Evolutionary conservation across 2,329 filamentous ascomycete genomes (phyloP).

Genomic region (Ceratocystis eucalypticola): DNA sequence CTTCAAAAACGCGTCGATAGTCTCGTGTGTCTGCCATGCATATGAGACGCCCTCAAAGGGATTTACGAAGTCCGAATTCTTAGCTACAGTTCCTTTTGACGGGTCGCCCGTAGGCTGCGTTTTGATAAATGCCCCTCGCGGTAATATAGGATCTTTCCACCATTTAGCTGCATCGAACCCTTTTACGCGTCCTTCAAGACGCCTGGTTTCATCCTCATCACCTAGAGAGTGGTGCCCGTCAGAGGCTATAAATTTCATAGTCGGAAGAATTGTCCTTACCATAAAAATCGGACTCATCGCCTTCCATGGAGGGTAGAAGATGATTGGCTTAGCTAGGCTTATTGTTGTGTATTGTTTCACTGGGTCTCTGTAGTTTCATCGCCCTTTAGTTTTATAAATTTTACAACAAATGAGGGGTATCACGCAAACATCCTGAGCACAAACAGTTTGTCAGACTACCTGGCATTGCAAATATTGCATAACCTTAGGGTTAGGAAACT

Average conservation of each 20-base stretch:
- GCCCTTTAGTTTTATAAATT: too few relatives aligned
- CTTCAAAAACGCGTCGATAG: constrained; percentile 48
- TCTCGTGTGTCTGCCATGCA: constrained; percentile 52
- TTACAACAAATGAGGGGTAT: too few relatives aligned
- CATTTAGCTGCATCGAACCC: constrained; percentile 38
- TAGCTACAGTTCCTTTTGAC: background rate
- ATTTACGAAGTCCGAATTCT: constrained; percentile 37
- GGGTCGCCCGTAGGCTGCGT: background rate
- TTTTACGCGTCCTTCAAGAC: constrained; percentile 38
- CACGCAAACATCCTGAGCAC: too few relatives aligned
- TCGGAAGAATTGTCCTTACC: constrained; percentile 13
- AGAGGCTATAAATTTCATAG: background rate
- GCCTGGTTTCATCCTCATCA: constrained; percentile 35
- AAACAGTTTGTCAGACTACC: too few relatives aligned
- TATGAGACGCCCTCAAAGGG: constrained; percentile 40
- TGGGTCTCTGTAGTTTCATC: too few relatives aligned
- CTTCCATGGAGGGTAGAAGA: constrained; percentile 10
- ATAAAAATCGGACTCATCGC: constrained; percentile 22
- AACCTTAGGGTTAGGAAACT: too few relatives aligned
- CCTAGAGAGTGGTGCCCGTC: constrained; percentile 31
- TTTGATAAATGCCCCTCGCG: constrained; percentile 3
- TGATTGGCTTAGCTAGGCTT: background rate
- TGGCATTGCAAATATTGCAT: too few relatives aligned
- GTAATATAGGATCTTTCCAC: constrained; percentile 29
- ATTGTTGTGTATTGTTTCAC: too few relatives aligned